phyloP scores from a whole-genome alignment of 1,139 yeast genomes.

The Arxiozyma bovina region DNA sequence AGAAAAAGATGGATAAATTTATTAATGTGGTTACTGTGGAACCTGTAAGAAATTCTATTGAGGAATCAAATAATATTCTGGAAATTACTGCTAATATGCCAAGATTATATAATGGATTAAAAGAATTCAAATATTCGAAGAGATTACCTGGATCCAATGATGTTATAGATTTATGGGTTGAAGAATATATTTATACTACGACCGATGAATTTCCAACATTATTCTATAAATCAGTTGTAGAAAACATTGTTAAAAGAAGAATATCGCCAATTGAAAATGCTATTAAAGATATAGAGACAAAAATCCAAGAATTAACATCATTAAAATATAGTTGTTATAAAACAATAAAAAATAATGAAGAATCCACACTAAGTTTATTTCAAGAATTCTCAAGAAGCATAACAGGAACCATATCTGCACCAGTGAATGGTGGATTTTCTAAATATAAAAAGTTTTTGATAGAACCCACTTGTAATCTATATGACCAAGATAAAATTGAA shows the following conservation, averaged over 20 bases:
- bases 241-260: constrained; percentile 41
- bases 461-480: constrained; percentile 26
- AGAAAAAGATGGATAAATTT: constrained; percentile 60
- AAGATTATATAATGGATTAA: constrained; percentile 29
- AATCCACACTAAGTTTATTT: constrained; percentile 40
- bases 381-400: constrained; percentile 67
- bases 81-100: no score
- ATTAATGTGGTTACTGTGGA: constrained; percentile 66
- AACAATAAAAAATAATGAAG: constrained; percentile 47
- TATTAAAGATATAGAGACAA: constrained; percentile 52
- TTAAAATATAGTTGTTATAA: constrained; percentile 55
- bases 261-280: constrained; percentile 87
- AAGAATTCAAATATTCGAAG: constrained; percentile 59
- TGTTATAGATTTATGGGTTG: constrained; percentile 78
- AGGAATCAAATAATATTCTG: constrained; percentile 1
- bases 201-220: constrained; percentile 75
- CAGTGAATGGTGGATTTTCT: constrained; percentile 88
- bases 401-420: constrained; percentile 85
- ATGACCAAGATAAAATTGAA: constrained; percentile 42
- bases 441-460: constrained; percentile 66
- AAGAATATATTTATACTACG: constrained; percentile 74
- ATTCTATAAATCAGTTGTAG: constrained; percentile 76
- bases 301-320: constrained; percentile 64
- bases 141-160: constrained; percentile 69
- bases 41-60: constrained; percentile 51